phyloP scores from a whole-genome alignment of 768 basidiomycete genomes.

The Calocybe gangraenosa region DNA sequence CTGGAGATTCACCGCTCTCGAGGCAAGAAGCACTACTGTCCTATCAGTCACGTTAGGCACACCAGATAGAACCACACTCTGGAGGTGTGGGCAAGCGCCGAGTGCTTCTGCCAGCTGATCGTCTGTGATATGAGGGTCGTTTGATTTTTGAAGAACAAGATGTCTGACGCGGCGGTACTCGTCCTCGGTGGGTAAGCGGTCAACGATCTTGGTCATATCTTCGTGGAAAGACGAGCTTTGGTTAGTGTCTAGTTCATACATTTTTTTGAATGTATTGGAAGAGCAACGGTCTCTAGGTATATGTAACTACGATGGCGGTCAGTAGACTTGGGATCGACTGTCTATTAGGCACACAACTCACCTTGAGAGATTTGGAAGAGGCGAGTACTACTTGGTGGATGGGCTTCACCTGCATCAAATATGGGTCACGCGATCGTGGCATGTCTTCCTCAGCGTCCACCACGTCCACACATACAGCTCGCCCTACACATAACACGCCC shows the following conservation, averaged over 20 bases:
- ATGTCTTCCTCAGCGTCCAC: slow-evolving; percentile 51
- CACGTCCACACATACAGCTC: slow-evolving; percentile 42
- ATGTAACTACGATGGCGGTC: slow-evolving; percentile 7
- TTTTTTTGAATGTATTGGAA: slow-evolving; percentile 10
- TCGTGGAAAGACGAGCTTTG: slow-evolving; percentile 38
- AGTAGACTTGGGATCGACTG: not conserved
- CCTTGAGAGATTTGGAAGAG: not conserved
- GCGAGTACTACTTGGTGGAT: not conserved
- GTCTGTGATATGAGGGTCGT: slow-evolving; percentile 43
- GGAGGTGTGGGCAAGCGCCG: slow-evolving; percentile 56
- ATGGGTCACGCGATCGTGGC: slow-evolving; percentile 16
- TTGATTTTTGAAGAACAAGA: slow-evolving; percentile 46
- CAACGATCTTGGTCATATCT: slow-evolving; percentile 56
- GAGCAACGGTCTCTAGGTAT: slow-evolving; percentile 14
- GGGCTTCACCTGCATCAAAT: not conserved
- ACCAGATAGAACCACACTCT: slow-evolving; percentile 67
- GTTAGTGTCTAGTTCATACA: slow-evolving; percentile 26
- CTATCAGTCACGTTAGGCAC: slow-evolving; percentile 64
- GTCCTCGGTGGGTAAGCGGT: slow-evolving; percentile 56
- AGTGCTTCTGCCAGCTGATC: slow-evolving; percentile 57
- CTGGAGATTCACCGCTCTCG: slow-evolving; percentile 60
- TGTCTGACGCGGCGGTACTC: slow-evolving; percentile 60
- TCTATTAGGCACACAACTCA: slow-evolving; percentile 8
- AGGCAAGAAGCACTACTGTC: slow-evolving; percentile 60
- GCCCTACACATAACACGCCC: slow-evolving; percentile 27